A percentile compares a stretch with the other conserved stretches of the same genome.
Evolutionary conservation across 208 protist genomes (phyloP).

Genomic region (Leishmania tarentolae): DNA sequence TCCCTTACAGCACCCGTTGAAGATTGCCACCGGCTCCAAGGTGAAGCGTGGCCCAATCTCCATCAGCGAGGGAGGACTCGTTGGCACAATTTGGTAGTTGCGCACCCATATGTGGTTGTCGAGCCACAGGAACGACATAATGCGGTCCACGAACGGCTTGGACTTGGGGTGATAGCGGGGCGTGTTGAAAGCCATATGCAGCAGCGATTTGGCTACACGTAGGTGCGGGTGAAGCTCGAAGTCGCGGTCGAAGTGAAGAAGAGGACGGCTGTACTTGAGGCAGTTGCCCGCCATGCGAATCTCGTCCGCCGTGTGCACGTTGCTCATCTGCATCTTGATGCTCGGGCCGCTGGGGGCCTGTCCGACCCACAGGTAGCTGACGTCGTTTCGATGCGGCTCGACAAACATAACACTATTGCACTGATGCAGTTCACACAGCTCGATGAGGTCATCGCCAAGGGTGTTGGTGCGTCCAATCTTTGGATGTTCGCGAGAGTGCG

Average conservation of each 20-base stretch:
- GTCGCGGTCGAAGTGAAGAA: conserved; percentile 97
- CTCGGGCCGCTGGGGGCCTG: conserved; percentile 94
- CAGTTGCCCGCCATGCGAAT: conserved; percentile 98
- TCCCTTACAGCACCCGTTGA: conserved; percentile 95
- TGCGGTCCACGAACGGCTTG: conserved; percentile 99
- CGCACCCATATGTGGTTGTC: conserved; percentile 98
- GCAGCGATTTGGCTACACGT: conserved; percentile 95
- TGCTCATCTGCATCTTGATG: conserved; percentile 95
- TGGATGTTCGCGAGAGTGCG: conserved; percentile 93
- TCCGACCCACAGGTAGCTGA: conserved; percentile 95
- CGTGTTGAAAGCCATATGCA: conserved; percentile 96
- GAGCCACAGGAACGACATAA: conserved; percentile 96
- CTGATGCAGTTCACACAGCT: conserved; percentile 91
- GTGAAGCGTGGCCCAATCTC: conserved; percentile 98
- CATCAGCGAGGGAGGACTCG: conserved; percentile 74
- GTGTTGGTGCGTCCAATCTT: conserved; percentile 86
- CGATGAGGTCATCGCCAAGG: conserved; percentile 75
- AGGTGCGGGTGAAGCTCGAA: conserved; percentile 95
- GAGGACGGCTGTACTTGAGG: conserved; percentile 96
- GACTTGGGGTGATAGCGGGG: conserved; percentile 96
- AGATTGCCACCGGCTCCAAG: conserved; percentile 93
- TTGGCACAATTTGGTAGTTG: conserved; percentile 96
- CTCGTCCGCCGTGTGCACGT: conserved; percentile 98
- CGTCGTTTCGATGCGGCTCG: conserved; percentile 87
- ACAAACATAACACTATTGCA: conserved; percentile 95